Conservation (phyloP, 2,329 filamentous ascomycete species). For the Dactylella cylindrospora region DNA sequence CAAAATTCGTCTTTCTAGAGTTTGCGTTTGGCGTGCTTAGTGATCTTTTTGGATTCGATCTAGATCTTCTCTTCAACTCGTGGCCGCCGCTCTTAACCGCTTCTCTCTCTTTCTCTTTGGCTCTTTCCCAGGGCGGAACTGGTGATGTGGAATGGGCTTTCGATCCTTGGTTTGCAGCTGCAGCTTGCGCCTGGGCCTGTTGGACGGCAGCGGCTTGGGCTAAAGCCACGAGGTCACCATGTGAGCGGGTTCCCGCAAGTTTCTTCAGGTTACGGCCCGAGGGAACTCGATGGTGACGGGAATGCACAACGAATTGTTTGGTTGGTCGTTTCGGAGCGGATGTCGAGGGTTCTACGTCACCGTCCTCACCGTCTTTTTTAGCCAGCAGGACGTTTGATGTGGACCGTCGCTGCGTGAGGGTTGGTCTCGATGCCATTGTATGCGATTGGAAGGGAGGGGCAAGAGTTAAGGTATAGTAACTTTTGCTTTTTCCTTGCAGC, state of each 20-base stretch:
- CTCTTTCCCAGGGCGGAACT: conserved; percentile 34
- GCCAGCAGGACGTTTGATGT: conserved; percentile 43
- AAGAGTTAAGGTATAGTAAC: conserved; percentile 25
- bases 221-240: conserved; percentile 43
- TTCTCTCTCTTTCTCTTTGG: conserved; percentile 30
- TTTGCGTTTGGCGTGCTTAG: conserved; percentile 43
- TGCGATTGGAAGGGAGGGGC: conserved; percentile 24
- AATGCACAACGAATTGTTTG: conserved; percentile 44
- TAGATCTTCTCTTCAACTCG: conserved; percentile 36
- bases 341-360: conserved; percentile 44
- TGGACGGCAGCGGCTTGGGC: conserved; percentile 28
- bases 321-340: conserved; percentile 35
- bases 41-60: conserved; percentile 38
- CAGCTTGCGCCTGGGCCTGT: conserved; percentile 21
- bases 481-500: conserved; percentile 23
- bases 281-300: conserved; percentile 43
- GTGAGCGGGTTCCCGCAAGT: conserved; percentile 40
- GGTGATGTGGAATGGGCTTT: conserved; percentile 42
- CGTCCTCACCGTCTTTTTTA: conserved; percentile 34
- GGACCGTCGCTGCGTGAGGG: conserved; percentile 40
- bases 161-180: conserved; percentile 37
- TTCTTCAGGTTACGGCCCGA: conserved; percentile 42
- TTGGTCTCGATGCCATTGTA: conserved; percentile 44
- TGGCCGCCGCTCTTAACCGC: conserved; percentile 33
- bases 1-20: conserved; percentile 34